These are phyloP conservation scores for Aspergillus fischeri DNA, from an alignment of 2,329 filamentous ascomycete genomes.

Conservation along the genomic window DNA sequence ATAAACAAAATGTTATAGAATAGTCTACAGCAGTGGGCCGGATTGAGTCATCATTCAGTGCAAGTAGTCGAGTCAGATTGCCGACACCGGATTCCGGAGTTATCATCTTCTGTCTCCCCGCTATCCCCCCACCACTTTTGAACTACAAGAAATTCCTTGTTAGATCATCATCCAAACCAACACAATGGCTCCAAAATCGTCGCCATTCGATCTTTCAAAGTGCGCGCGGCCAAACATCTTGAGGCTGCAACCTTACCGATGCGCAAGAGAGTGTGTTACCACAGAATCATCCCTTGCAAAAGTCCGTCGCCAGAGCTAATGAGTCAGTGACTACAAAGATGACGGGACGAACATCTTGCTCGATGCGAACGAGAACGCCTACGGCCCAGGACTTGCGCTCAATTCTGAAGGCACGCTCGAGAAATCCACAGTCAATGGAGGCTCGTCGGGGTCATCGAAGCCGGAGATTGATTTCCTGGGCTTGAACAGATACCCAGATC, in stretches of 20 bases:
- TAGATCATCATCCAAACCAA: constrained; percentile 4
- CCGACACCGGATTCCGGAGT: constrained; percentile 17
- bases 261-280: constrained; percentile 68
- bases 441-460: constrained; percentile 38
- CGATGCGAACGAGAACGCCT: constrained; percentile 97
- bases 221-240: constrained; percentile 76
- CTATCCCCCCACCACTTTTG: constrained; percentile 14
- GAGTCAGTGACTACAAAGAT: constrained; percentile 89
- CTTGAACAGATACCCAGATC: constrained; percentile 92
- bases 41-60: background rate
- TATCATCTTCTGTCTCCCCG: constrained; percentile 12
- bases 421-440: constrained; percentile 38
- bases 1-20: background rate
- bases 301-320: constrained; percentile 18
- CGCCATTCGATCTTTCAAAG: constrained; percentile 67
- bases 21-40: background rate
- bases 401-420: constrained; percentile 46
- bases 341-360: constrained; percentile 93
- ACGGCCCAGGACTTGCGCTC: constrained; percentile 70
- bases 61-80: background rate
- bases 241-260: constrained; percentile 72
- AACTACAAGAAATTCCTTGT: constrained; percentile 5
- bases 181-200: constrained; percentile 37
- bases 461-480: constrained; percentile 71
- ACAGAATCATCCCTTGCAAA: constrained; percentile 5